Percentiles rank a stretch among this genome's conserved stretches.
Conservation (phyloP, 1,284 basidiomycete species). For the Gomphus bonarii region DNA sequence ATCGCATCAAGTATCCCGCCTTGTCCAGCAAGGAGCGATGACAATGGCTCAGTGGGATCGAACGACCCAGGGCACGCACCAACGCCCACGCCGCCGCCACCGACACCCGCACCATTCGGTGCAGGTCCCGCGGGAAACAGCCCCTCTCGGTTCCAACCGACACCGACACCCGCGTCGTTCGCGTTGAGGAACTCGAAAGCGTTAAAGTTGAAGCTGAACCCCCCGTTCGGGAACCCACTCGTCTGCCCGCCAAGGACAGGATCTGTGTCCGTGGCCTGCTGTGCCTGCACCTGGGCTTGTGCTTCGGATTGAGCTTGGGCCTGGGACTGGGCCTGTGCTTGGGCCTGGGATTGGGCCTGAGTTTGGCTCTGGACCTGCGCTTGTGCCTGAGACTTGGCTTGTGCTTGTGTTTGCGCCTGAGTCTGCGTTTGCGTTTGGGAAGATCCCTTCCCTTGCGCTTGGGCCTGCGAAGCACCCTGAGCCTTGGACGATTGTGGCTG, state of each 20-base stretch:
- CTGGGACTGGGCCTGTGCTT: background rate
- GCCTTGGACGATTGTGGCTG: background rate
- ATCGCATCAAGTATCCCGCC: conserved; percentile 28
- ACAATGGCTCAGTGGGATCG: background rate
- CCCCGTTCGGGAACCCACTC: conserved; percentile 53
- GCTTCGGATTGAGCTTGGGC: background rate
- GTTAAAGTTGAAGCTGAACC: conserved; percentile 70
- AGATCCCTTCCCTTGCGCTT: background rate
- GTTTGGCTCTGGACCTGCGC: background rate
- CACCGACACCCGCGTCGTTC: conserved; percentile 18
- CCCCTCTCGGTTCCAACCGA: background rate
- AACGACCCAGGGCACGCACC: background rate
- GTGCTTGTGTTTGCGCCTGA: background rate
- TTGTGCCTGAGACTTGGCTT: background rate
- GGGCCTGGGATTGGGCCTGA: background rate
- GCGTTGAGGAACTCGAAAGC: conserved; percentile 53
- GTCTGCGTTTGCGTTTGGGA: background rate
- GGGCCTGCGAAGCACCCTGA: background rate
- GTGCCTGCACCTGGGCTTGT: background rate
- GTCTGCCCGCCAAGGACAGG: background rate
- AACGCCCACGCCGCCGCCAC: background rate
- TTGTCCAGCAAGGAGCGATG: background rate
- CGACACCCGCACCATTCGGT: background rate
- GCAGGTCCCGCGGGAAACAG: background rate
- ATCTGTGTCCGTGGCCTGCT: background rate